phyloP scores from a whole-genome alignment of 495 filamentous ascomycete species.

The Amniculicola lignicola region DNA sequence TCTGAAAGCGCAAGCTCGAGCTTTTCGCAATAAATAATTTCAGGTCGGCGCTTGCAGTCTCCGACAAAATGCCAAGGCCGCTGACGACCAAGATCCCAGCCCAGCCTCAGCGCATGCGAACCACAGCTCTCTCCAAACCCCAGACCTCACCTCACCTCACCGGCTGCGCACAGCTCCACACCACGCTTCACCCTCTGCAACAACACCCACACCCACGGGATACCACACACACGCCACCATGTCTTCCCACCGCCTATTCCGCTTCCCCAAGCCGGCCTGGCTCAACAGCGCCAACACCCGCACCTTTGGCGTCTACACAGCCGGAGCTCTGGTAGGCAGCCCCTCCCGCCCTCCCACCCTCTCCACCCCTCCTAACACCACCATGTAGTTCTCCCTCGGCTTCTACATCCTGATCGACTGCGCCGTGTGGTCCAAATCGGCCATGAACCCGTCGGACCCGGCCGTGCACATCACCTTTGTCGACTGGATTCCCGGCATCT shows the following conservation, averaged over 20 bases:
- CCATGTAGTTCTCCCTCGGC: slow-evolving; percentile 81
- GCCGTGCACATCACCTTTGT: slow-evolving; percentile 86
- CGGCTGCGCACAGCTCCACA: not conserved
- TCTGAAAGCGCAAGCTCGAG: not conserved
- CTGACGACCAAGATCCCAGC: not conserved
- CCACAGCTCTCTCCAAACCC: not conserved
- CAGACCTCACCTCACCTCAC: slow-evolving; percentile 5
- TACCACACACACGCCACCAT: slow-evolving; percentile 16
- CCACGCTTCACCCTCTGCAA: not conserved
- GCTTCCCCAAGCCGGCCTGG: slow-evolving; percentile 61
- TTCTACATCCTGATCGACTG: slow-evolving; percentile 96
- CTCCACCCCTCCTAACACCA: not conserved
- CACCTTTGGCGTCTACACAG: slow-evolving; percentile 77
- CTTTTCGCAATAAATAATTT: not conserved
- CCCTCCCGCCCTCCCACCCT: not conserved
- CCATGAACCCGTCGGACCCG: slow-evolving; percentile 65
- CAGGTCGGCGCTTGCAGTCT: not conserved
- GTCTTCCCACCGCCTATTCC: slow-evolving; percentile 43
- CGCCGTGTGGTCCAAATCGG: slow-evolving; percentile 78
- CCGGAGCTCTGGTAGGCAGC: slow-evolving; percentile 74
- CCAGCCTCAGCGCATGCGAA: not conserved
- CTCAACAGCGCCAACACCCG: slow-evolving; percentile 80
- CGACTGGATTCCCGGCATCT: slow-evolving; percentile 98
- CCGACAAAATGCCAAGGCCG: not conserved
- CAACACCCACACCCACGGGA: not conserved